Base-by-base conservation (phyloP, 108 stramenopile species). In the Conticribra guillardii region DNA sequence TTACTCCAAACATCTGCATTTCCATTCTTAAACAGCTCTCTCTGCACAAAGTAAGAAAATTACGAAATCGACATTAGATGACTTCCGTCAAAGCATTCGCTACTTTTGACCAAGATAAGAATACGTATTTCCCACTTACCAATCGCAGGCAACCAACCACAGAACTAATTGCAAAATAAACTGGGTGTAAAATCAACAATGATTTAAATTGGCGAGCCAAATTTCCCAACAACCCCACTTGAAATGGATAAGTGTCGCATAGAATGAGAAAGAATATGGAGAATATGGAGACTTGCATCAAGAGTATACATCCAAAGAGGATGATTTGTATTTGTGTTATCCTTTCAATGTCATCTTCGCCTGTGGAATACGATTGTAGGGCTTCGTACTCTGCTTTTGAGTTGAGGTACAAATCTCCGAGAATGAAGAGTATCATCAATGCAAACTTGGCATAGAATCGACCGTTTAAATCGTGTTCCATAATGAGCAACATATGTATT, bases 271-370 rank as follows among this genome's bases (percentile, higher is more conserved):
- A 65, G 49, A 73, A 27, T 23, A 37, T 31, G 37, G 72, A 64
- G 21, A 63, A 64, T 48, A 73, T 65, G 24, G 72, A 73, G 19
- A 62, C 46, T 37, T 73, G 72, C 17, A 73, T 16, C 1, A 73
- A 32, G 46, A 73, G 57, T 23, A 53, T 50, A 8, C 24, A 51
- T 2, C 63, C 72, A 29, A 65, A 59, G 27, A 73, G 50, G 19
- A 65, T 64, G 27, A 73, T 65, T 51, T 73, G 72, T 18, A 64
- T 31, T 32, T 73, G 72, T 15, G 61, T 64, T 50, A 65, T 64
- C 32, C 28, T 23, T 23, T 65, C 72, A n/a, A 32, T 64, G 30
- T 51, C 48, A 7, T 37, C 45, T 31, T 37, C 44, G n/a, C 7
- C 7, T 37, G 22, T 4, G 11, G 21, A 2, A 27, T 21, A 22